Evolutionary conservation across 805 yeast species (phyloP), one percentile per base, ranked within the genome.

Genomic region (Cephaloascus albidus): DNA sequence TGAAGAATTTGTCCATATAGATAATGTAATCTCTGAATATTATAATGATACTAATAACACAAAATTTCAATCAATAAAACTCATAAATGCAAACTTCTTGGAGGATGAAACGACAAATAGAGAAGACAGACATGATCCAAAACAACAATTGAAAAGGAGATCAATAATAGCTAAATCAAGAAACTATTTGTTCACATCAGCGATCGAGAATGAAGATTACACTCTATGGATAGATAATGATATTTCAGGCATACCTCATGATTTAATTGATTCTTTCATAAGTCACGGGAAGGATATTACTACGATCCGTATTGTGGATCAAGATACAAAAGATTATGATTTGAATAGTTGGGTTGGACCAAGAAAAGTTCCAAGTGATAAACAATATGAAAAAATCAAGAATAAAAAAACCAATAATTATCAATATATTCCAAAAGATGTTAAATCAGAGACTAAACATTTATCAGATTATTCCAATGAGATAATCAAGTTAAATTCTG

Each of bases 401-500:
- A 10, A 4, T 26, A 23, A 31, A 28, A 17, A 12, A 26, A 46
- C 45, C 50, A 44, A 38, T n/a, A 38, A 42, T 19, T 42, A 43
- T 19, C 26, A 28, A 12, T 48, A 38, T 35, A 42, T 45, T 14
- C 67, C 66, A 1, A 39, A 41, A 10, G 53, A 53, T 15, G 48
- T 36, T 4, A 20, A 40, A 10, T 38, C 40, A 4, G 38, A 41
- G 2, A 56, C 53, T 30, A 33, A 35, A 18, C 46, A 44, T 33
- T 41, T 54, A 44, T 51, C 38, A 26, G 54, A 59, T 45, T 40
- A 53, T 23, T 33, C 30, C 1, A 38, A 37, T 43, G 23, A 16
- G n/a, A 6, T 43, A 0, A 54, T 59, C 2, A 50, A 50, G 23
- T 44, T 72, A 18, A 76, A 71, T 44, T 69, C 76, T 2, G 78